Evolutionary conservation across 176 grass and related monocot genomes (phyloP).

Genomic region (Paspalum vaginatum): DNA sequence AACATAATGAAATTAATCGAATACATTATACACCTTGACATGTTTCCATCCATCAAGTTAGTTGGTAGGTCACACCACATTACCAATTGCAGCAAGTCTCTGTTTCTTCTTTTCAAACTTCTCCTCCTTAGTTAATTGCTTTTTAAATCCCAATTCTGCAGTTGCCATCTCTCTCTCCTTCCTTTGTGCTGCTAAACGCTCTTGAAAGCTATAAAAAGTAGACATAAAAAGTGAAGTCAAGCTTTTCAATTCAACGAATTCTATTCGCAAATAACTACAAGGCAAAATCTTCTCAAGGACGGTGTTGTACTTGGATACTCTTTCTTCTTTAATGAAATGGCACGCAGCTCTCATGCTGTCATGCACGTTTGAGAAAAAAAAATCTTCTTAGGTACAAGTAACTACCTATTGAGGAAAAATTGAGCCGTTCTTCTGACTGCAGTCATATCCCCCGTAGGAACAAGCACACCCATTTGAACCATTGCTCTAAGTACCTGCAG

Average conservation of each 20-base stretch:
- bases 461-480: conserved; percentile 99
- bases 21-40: conserved; percentile 17
- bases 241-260: conserved; percentile 22
- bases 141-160: conserved; percentile 83
- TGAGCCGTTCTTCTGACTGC: conserved; percentile 98
- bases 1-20: conserved; percentile 25
- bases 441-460: conserved; percentile 98
- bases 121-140: conserved; percentile 78
- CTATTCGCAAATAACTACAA: conserved; percentile 17
- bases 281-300: conserved; percentile 9
- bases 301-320: not conserved
- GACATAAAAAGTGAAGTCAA: conserved; percentile 30
- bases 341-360: not conserved
- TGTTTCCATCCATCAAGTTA: conserved; percentile 29
- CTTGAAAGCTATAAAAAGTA: conserved; percentile 79
- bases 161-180: conserved; percentile 84
- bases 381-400: conserved; percentile 1
- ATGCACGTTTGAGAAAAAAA: not conserved
- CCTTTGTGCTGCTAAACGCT: conserved; percentile 76
- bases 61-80: conserved; percentile 18
- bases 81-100: conserved; percentile 96
- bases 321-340: conserved; percentile 15
- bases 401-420: conserved; percentile 91
- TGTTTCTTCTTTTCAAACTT: conserved; percentile 96
- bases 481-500: conserved; percentile 86